Evolutionary conservation across 805 yeast species (phyloP).

Genomic region (Clavispora asparagi): DNA sequence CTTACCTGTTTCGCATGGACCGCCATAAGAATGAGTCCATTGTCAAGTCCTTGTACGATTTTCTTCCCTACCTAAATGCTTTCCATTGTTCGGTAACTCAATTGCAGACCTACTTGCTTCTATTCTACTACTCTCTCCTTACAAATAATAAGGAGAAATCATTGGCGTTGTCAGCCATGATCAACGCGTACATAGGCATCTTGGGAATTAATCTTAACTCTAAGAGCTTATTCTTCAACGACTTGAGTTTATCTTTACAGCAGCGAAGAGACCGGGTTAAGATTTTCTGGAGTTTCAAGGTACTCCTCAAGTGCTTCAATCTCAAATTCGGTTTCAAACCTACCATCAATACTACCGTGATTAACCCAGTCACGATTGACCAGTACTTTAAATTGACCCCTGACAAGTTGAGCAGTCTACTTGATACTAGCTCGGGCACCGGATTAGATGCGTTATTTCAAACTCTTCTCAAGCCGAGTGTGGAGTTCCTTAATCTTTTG

Average conservation of each 20-base stretch:
- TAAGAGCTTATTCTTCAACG: slow-evolving; percentile 40
- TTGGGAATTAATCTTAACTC: slow-evolving; percentile 39
- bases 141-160: slow-evolving; percentile 40
- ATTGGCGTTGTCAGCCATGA: slow-evolving; percentile 31
- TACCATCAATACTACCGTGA: slow-evolving; percentile 41
- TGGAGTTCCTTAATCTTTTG: slow-evolving; percentile 39
- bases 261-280: slow-evolving; percentile 37
- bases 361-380: slow-evolving; percentile 43
- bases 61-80: slow-evolving; percentile 44
- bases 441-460: slow-evolving; percentile 28
- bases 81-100: slow-evolving; percentile 43
- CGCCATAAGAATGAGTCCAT: slow-evolving; percentile 14
- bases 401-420: slow-evolving; percentile 32
- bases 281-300: slow-evolving; percentile 44
- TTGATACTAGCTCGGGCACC: slow-evolving; percentile 14
- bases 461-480: slow-evolving; percentile 35
- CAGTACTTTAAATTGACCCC: slow-evolving; percentile 41
- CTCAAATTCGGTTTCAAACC: slow-evolving; percentile 43
- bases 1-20: slow-evolving; percentile 4
- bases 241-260: slow-evolving; percentile 35
- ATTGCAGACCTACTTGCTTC: slow-evolving; percentile 45
- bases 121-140: slow-evolving; percentile 43
- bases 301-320: slow-evolving; percentile 37
- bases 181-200: slow-evolving; percentile 40
- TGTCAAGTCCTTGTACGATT: slow-evolving; percentile 38